Conservation (phyloP, 768 basidiomycete species). For the Sarcomyxa edulis region DNA sequence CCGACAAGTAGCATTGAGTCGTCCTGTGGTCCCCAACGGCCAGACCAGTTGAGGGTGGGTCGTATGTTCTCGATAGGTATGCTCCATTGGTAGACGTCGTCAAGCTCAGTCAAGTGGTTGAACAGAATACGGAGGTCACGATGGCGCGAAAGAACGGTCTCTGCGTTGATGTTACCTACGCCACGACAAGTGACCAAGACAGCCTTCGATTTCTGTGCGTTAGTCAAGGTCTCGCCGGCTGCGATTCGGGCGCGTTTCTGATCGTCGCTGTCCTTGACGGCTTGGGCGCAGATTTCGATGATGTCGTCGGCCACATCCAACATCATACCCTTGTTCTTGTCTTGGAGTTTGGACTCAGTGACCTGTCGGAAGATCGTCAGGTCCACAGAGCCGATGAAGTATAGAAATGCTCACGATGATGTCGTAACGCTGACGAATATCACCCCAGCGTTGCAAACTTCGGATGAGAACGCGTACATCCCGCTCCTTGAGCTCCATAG, state of each 20-base stretch:
- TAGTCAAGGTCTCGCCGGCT: conserved; percentile 84
- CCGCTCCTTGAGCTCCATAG: conserved; percentile 95
- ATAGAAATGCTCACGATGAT: conserved; percentile 64
- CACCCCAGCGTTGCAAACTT: conserved; percentile 96
- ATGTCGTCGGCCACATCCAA: conserved; percentile 91
- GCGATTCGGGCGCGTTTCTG: conserved; percentile 72
- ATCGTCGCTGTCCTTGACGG: conserved; percentile 79
- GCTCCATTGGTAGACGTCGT: conserved; percentile 76
- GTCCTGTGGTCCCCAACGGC: conserved; percentile 88
- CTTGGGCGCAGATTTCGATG: conserved; percentile 75
- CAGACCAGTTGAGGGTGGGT: conserved; percentile 93
- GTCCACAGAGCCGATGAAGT: conserved; percentile 3
- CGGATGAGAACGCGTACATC: conserved; percentile 94
- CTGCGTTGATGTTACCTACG: conserved; percentile 94
- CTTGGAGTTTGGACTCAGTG: conserved; percentile 80
- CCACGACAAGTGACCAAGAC: conserved; percentile 88
- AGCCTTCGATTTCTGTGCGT: conserved; percentile 95
- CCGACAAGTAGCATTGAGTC: conserved; percentile 95
- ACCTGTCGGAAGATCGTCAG: conserved; percentile 44
- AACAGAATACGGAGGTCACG: conserved; percentile 87
- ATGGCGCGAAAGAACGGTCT: conserved; percentile 87
- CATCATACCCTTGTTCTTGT: conserved; percentile 93
- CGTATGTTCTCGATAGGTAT: conserved; percentile 93
- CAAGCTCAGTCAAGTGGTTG: conserved; percentile 66
- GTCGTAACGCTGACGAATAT: conserved; percentile 92